Base-by-base conservation (phyloP, 192 early-diverging fungal genomes). In the Pilaira anomala region DNA sequence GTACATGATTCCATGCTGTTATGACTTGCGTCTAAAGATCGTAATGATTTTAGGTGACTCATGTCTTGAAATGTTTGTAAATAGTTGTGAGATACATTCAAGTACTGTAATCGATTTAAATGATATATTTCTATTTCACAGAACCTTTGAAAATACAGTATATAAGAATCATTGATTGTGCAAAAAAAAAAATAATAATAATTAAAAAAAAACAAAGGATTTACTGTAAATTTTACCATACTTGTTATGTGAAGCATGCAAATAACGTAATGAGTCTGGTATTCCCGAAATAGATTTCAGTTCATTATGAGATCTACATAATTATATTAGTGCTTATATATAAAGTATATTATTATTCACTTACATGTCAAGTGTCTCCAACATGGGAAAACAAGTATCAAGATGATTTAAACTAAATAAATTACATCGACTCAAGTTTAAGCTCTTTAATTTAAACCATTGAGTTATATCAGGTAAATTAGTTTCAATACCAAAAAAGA, bases 61-160 rank as follows among this genome's bases (percentile, higher is more conserved):
- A 65, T 33, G 25, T 73, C 69, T 21, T 69, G 67, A 2, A 81
- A 51, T 29, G 65, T 60, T 44, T 76, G 68, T 36, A 81, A 69
- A n/a, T 41, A 33, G 44, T 81, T 81, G 28, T 74, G 55, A 29
- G 71, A 76, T 22, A 81, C 56, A 39, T 78, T 71, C 19, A 81
- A 39, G 18, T 78, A 74, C 24, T 73, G 63, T 36, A 81, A 39
- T 40, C 78, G 44, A n/a, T 74, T 50, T 57, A 48, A 58, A 8
- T 62, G 41, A 54, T 76, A 73, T 39, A 72, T 65, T 11, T 74
- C 63, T 22, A 78, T 42, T 14, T 72, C 49, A 19, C 66, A 73
- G 3, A 81, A 16, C 52, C 65, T 59, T 57, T 1, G 30, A n/a
- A 48, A 51, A 40, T n/a, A 42, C 1, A n/a, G n/a, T n/a, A n/a